Percentiles rank a stretch among this genome's conserved stretches.
These are phyloP conservation scores for Stellera chamaejasme DNA, from an alignment of 345 rosid genomes.

Conservation along the genomic window DNA sequence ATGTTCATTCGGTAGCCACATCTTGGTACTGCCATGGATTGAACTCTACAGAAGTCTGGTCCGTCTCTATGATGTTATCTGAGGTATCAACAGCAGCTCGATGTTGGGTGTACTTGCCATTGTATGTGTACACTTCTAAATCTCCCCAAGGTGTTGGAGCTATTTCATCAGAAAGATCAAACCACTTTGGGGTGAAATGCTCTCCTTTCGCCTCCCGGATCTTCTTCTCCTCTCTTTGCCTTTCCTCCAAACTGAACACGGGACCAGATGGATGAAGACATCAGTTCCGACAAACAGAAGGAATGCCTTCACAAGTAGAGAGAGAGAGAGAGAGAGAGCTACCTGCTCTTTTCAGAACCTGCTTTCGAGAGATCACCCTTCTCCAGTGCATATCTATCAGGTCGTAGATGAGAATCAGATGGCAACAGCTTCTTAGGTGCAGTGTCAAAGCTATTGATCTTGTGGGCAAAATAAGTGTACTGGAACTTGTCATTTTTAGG, in stretches of 20 bases:
- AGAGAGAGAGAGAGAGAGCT: constrained; percentile 9
- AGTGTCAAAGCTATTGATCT: constrained; percentile 70
- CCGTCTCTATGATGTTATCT: constrained; percentile 18
- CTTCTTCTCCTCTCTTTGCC: constrained; percentile 68
- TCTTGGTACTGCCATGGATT: constrained; percentile 73
- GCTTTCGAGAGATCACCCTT: constrained; percentile 62
- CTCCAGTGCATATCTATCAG: constrained; percentile 78
- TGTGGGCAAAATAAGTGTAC: constrained; percentile 71
- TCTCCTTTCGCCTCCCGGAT: constrained; percentile 50
- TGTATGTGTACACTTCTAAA: constrained; percentile 56
- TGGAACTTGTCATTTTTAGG: constrained; percentile 70
- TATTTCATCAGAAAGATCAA: constrained; percentile 52
- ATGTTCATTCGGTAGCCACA: constrained; percentile 42
- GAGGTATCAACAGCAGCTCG: constrained; percentile 37
- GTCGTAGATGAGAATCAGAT: constrained; percentile 77
- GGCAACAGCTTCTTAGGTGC: constrained; percentile 71
- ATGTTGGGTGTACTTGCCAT: constrained; percentile 53
- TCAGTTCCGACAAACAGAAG: not conserved
- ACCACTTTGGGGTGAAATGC: constrained; percentile 60
- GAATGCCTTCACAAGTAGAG: not conserved
- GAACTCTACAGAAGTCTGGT: constrained; percentile 41
- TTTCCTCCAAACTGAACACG: constrained; percentile 65
- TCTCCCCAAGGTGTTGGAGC: constrained; percentile 69
- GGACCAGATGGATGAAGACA: constrained; percentile 2
- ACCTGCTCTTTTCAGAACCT: constrained; percentile 74